A percentile compares a stretch with the other conserved stretches of the same genome.
These are phyloP conservation scores for Trypanosoma avium DNA, from an alignment of 208 protist genomes.

Conservation along the genomic window DNA sequence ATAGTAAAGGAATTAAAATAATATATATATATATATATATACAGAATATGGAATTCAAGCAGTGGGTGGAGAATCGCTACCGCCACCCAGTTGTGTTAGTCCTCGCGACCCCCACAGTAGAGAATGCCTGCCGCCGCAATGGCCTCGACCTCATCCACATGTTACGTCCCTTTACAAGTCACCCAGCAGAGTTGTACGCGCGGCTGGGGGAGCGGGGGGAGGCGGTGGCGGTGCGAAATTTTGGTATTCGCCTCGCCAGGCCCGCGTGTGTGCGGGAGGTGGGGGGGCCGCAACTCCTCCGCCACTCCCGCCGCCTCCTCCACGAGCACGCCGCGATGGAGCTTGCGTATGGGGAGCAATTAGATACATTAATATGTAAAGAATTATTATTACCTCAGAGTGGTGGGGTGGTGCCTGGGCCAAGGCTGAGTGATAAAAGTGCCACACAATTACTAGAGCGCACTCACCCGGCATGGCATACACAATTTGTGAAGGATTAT, in stretches of 20 bases:
- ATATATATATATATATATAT: constrained; percentile 7
- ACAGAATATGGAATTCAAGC: constrained; percentile 31
- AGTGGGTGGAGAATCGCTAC: constrained; percentile 73
- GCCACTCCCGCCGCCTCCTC: constrained; percentile 43
- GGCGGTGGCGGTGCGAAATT: constrained; percentile 33
- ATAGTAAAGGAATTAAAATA: background rate
- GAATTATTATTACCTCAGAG: too few species aligned
- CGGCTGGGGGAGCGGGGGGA: constrained; percentile 59
- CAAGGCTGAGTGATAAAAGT: background rate
- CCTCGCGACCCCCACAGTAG: constrained; percentile 40
- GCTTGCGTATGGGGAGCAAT: constrained; percentile 74
- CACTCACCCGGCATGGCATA: constrained; percentile 57
- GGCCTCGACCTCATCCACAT: constrained; percentile 74
- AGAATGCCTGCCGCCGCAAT: constrained; percentile 46
- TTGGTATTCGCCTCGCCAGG: constrained; percentile 75
- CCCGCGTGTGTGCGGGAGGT: constrained; percentile 59
- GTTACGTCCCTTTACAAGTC: constrained; percentile 62
- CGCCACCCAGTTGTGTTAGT: constrained; percentile 73
- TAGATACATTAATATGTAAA: too few species aligned
- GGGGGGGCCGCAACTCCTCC: constrained; percentile 14
- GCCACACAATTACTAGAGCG: constrained; percentile 59
- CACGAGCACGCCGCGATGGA: constrained; percentile 43
- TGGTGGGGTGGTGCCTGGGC: constrained; percentile 15
- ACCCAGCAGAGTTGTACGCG: constrained; percentile 37
- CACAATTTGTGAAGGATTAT: constrained; percentile 48